A percentile compares a stretch with the other conserved stretches of the same genome.
These are phyloP conservation scores for Penicillium diatomitis DNA, from an alignment of 495 filamentous ascomycete species.

Conservation along the genomic window DNA sequence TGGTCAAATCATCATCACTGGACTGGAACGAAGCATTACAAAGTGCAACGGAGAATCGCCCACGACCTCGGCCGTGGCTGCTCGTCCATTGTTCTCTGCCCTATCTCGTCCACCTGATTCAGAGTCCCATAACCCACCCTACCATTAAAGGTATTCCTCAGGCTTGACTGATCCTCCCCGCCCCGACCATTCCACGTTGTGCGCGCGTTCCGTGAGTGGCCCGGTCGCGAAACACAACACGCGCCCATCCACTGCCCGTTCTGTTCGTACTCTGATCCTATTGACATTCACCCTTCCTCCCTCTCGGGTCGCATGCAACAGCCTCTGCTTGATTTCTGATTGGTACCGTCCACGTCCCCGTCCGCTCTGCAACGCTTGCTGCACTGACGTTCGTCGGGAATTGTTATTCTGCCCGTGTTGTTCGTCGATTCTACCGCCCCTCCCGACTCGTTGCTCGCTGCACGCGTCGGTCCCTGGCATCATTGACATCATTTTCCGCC, in stretches of 20 bases:
- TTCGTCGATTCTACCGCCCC: no score
- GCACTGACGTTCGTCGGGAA: not conserved
- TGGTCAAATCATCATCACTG: constrained; percentile 22
- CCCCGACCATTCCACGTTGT: constrained; percentile 18
- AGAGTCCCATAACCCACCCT: not conserved
- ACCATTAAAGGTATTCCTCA: constrained; percentile 3
- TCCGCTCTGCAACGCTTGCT: constrained; percentile 4
- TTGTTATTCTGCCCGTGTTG: not conserved
- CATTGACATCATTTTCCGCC: constrained; percentile 13
- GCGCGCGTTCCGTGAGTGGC: constrained; percentile 11
- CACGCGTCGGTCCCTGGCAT: constrained; percentile 10
- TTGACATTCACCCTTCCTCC: not conserved
- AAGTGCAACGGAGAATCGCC: constrained; percentile 14
- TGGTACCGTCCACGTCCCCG: constrained; percentile 3
- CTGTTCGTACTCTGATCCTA: no score
- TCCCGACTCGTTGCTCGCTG: not conserved
- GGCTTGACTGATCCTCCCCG: constrained; percentile 1
- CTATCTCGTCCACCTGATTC: not conserved
- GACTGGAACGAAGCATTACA: constrained; percentile 15
- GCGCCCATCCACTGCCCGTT: constrained; percentile 3
- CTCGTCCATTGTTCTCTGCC: not conserved
- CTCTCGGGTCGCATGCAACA: constrained; percentile 9
- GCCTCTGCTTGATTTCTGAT: constrained; percentile 7
- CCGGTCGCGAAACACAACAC: constrained; percentile 20
- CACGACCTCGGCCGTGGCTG: constrained; percentile 1